Conservation (phyloP, 495 filamentous ascomycete species). For the Hypomontagnella monticulosa region DNA sequence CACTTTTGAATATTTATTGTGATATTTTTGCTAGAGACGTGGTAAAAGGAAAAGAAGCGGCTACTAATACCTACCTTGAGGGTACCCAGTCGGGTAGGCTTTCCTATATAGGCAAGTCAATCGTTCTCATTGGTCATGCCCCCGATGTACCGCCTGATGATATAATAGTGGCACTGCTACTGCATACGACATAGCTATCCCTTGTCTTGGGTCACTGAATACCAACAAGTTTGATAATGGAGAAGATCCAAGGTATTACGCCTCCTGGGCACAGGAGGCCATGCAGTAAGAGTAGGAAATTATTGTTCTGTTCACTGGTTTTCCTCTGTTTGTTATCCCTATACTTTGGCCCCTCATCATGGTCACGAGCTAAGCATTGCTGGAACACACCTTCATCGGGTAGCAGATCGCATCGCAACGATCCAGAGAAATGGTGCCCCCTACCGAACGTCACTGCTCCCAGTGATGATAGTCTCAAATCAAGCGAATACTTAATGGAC, state of each 20-base stretch:
- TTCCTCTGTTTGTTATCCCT: slow-evolving; percentile 20
- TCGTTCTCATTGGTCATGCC: background rate
- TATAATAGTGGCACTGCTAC: slow-evolving; percentile 5
- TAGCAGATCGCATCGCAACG: background rate
- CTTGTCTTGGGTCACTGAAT: background rate
- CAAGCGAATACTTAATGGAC: slow-evolving; percentile 29
- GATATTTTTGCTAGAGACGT: too few species aligned
- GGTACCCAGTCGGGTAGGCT: slow-evolving; percentile 16
- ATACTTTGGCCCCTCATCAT: slow-evolving; percentile 9
- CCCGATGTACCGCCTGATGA: background rate
- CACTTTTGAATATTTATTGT: too few species aligned
- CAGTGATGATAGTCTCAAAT: slow-evolving; percentile 14
- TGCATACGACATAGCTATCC: background rate
- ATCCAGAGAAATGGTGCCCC: slow-evolving; percentile 26
- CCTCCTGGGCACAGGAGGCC: background rate
- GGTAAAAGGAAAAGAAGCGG: background rate
- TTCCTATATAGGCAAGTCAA: slow-evolving; percentile 8
- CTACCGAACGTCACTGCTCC: slow-evolving; percentile 17
- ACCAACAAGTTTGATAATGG: slow-evolving; percentile 11
- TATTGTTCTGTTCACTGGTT: slow-evolving; percentile 12
- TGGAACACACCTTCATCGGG: background rate
- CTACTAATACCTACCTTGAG: background rate
- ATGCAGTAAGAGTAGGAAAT: slow-evolving; percentile 1
- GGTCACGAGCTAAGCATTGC: slow-evolving; percentile 2
- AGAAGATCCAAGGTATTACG: slow-evolving; percentile 11